phyloP scores from a whole-genome alignment of 257 asterid species.

The Lycium ferocissimum region DNA sequence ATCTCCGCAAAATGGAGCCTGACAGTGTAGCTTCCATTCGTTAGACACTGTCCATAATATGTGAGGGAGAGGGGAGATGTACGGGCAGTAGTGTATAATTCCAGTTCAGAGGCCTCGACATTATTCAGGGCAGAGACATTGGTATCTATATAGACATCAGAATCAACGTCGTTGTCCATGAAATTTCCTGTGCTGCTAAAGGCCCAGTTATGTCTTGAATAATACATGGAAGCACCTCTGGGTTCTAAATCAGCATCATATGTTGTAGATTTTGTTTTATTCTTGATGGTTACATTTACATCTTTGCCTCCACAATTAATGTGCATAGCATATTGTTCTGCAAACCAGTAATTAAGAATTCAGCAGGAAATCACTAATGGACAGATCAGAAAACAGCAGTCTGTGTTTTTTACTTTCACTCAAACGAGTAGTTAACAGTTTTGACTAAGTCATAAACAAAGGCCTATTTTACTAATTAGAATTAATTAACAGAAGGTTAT shows the following conservation, averaged over 20 bases:
- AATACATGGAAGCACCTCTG: constrained; percentile 82
- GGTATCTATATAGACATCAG: constrained; percentile 61
- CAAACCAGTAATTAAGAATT: constrained; percentile 6
- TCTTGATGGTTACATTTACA: constrained; percentile 36
- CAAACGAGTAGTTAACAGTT: too few relatives aligned
- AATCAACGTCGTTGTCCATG: constrained; percentile 69
- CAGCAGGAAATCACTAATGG: constrained; percentile 17
- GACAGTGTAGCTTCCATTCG: constrained; percentile 83
- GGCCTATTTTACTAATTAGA: too few relatives aligned
- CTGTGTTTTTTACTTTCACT: too few relatives aligned
- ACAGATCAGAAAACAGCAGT: constrained; percentile 5
- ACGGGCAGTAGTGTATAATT: constrained; percentile 75
- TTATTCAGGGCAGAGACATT: constrained; percentile 51
- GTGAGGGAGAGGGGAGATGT: constrained; percentile 85
- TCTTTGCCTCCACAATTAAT: constrained; percentile 90
- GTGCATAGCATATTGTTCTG: constrained; percentile 65
- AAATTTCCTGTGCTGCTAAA: constrained; percentile 95
- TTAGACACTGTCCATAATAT: constrained; percentile 82
- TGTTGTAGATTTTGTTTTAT: constrained; percentile 40
- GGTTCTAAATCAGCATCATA: constrained; percentile 74
- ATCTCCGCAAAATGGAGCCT: constrained; percentile 89
- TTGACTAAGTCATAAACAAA: too few relatives aligned
- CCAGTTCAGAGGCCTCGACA: constrained; percentile 42
- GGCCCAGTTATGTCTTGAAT: constrained; percentile 71
- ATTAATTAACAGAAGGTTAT: too few relatives aligned